Base-by-base conservation (phyloP, 768 basidiomycete genomes). In the Dacryopinax primogenitus region DNA sequence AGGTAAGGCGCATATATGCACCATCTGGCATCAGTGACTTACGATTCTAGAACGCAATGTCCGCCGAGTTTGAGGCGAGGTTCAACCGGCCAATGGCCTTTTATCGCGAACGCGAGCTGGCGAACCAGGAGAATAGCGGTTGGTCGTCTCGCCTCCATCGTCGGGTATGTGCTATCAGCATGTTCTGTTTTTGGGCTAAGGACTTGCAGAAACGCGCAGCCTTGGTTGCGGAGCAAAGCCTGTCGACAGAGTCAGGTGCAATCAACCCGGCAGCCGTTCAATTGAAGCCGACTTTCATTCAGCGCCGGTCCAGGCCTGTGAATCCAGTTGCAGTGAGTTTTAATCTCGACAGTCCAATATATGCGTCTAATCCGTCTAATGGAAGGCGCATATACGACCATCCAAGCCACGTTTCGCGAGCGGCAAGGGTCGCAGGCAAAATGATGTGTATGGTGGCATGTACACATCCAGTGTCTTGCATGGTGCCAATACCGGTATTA, bases 1-100 rank as follows among this genome's bases (percentile, higher is more conserved):
- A 58, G 13, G 51, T 32, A 58, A 58, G 11, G 51, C 51, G 51
- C 51, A 58, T 58, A 58, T 58, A 58, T 58, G 51, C 51, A 58
- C 26, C 51, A 28, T 21, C 6, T 13, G 26, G 21, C 13, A 9
- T 28, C 18, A 18, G 3, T 15, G 11, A 30, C 51, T 26, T 11
- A 28, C 18, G 13, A 30, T 58, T 4, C 26, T 4, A 58, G 51
- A 30, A 21, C 26, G 4, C 12, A 13, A 30, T 58, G 11, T 6
- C 13, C 26, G 51, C 51, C 21, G 51, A 9, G 12, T 4, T 58
- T 30, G 21, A 13, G 30, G n/a, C 45, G 13, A 9, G 23, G 45
- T 9, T 47, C 45, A 47, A 21, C 9, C 51, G 51, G 21, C 51
- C 51, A 3, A 58, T 58, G 51, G 51, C 51, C 26, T 58, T 58